Conservation (phyloP, 2,329 filamentous ascomycete genomes). For the Pseudogymnoascus sp. region DNA sequence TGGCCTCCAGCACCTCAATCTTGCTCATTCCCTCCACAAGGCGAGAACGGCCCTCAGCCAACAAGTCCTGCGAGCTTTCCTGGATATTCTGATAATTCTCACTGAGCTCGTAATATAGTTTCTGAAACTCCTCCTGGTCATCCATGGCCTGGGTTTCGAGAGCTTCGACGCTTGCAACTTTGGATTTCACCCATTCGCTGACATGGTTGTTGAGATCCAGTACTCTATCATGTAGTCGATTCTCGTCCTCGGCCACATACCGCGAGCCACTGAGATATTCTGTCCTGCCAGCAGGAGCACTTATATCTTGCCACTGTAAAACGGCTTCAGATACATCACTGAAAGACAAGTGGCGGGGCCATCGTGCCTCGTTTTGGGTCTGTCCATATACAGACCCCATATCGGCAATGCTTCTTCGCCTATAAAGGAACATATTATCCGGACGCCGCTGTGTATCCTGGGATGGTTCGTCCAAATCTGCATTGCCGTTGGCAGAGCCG, state of each 20-base stretch:
- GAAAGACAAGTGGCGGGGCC: constrained; percentile 68
- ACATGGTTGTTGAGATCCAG: constrained; percentile 44
- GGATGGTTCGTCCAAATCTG: constrained; percentile 49
- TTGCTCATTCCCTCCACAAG: constrained; percentile 68
- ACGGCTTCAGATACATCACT: constrained; percentile 69
- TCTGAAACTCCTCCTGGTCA: constrained; percentile 58
- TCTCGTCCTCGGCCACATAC: constrained; percentile 45
- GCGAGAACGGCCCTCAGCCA: constrained; percentile 60
- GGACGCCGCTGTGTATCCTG: constrained; percentile 38
- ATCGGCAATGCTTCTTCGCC: not conserved
- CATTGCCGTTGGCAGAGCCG: constrained; percentile 51
- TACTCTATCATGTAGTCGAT: constrained; percentile 46
- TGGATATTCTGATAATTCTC: constrained; percentile 62
- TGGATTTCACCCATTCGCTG: constrained; percentile 53
- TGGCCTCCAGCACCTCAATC: constrained; percentile 71
- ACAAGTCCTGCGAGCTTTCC: constrained; percentile 58
- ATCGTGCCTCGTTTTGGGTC: constrained; percentile 49
- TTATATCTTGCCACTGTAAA: constrained; percentile 55
- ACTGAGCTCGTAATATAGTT: constrained; percentile 61
- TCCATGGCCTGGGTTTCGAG: constrained; percentile 56
- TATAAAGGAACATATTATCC: not conserved
- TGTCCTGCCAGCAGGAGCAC: constrained; percentile 34
- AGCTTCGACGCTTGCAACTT: constrained; percentile 47
- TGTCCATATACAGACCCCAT: constrained; percentile 15
- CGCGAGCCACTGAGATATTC: constrained; percentile 25